Evolutionary conservation across 116 monocot genomes (phyloP).

Genomic region (Phalaenopsis hybrid): DNA sequence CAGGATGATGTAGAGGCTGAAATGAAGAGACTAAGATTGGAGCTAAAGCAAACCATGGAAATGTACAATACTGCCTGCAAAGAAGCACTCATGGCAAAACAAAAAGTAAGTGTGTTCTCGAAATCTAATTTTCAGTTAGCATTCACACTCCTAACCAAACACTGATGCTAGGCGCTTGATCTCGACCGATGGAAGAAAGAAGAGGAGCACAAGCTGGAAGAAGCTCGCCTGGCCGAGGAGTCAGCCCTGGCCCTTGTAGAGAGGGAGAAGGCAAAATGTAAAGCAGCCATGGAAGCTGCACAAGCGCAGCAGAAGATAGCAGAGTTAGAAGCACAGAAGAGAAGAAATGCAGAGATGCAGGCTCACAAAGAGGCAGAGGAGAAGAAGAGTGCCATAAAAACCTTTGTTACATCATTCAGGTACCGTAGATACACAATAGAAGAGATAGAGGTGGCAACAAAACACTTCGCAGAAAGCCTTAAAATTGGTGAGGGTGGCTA

Average conservation of each 20-base stretch:
- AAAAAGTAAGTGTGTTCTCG: slow-evolving; percentile 6
- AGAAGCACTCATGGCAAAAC: slow-evolving; percentile 12
- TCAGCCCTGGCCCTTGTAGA: slow-evolving; percentile 9
- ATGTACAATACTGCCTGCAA: slow-evolving; percentile 17
- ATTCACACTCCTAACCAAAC: neutral
- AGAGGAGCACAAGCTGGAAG: slow-evolving; percentile 18
- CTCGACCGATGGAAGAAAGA: slow-evolving; percentile 18
- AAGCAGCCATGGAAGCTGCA: slow-evolving; percentile 17
- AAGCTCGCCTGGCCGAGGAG: slow-evolving; percentile 15
- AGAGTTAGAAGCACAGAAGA: slow-evolving; percentile 19
- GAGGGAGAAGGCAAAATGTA: slow-evolving; percentile 16
- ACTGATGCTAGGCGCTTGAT: slow-evolving; percentile 8
- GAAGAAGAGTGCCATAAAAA: slow-evolving; percentile 5
- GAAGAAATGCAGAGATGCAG: slow-evolving; percentile 16
- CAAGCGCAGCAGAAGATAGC: slow-evolving; percentile 16
- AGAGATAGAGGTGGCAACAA: slow-evolving; percentile 21
- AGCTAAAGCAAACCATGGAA: slow-evolving; percentile 19
- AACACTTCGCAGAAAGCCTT: slow-evolving; percentile 9
- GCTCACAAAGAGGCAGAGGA: slow-evolving; percentile 13
- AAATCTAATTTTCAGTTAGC: neutral
- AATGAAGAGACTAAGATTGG: slow-evolving; percentile 14
- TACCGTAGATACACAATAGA: slow-evolving; percentile 20
- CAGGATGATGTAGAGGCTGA: slow-evolving; percentile 21
- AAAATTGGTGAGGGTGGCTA: slow-evolving; percentile 23
- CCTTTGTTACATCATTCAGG: neutral